Percentiles rank a stretch among this genome's conserved stretches.
Conservation (phyloP, 2,329 filamentous ascomycete genomes). For the Pseudogymnoascus sp. region DNA sequence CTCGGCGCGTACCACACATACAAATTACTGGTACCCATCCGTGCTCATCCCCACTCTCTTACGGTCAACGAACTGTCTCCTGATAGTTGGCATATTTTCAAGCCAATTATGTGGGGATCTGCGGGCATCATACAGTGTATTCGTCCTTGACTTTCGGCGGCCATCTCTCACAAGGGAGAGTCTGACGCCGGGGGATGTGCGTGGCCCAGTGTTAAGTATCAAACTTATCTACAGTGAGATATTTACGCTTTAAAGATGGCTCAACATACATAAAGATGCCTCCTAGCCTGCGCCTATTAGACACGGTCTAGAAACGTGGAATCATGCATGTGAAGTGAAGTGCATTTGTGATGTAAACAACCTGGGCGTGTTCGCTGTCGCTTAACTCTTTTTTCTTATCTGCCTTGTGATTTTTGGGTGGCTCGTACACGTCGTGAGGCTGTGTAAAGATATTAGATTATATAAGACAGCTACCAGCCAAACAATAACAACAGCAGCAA, state of each 20-base stretch:
- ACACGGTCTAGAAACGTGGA: background rate
- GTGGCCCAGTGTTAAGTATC: background rate
- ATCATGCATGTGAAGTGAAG: background rate
- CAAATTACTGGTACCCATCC: background rate
- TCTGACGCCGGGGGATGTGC: background rate
- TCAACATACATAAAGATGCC: background rate
- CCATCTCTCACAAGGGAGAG: background rate
- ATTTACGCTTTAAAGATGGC: background rate
- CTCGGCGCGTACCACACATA: background rate
- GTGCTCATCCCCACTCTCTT: background rate
- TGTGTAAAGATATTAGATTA: background rate
- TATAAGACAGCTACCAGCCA: background rate
- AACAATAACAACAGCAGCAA: background rate
- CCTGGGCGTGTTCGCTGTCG: background rate
- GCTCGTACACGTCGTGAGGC: background rate
- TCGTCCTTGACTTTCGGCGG: background rate
- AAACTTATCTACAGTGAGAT: background rate
- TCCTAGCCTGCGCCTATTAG: background rate
- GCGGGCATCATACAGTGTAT: background rate
- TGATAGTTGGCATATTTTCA: constrained; percentile 1
- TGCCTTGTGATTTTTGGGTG: background rate
- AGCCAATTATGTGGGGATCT: background rate
- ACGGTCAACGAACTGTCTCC: background rate
- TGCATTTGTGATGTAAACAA: background rate
- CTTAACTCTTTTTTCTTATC: constrained; percentile 1